Conservation (phyloP, 176 grass and related monocot genomes). For the Areca catechu region DNA sequence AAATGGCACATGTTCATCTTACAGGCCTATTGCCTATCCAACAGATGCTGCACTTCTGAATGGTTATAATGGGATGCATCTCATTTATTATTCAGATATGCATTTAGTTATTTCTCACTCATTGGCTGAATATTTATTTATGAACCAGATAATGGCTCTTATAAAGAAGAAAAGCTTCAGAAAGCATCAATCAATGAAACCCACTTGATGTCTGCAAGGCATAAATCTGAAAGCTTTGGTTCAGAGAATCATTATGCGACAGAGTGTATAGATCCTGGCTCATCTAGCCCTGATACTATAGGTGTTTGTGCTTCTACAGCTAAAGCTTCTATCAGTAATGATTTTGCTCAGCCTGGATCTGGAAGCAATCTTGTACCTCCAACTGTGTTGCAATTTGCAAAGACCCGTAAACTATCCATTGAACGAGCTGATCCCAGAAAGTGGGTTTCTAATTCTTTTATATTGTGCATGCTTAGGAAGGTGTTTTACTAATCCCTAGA, state of each 20-base stretch:
- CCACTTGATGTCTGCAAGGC: not conserved
- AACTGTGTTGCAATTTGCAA: constrained; percentile 62
- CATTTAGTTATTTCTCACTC: not conserved
- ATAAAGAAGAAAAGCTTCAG: constrained; percentile 2
- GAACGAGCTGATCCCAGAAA: constrained; percentile 62
- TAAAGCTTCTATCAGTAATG: constrained; percentile 35
- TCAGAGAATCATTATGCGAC: constrained; percentile 3
- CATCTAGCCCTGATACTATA: constrained; percentile 19
- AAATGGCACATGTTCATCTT: constrained; percentile 48
- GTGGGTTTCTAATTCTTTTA: constrained; percentile 28
- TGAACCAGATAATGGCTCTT: constrained; percentile 3
- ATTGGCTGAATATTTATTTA: not conserved
- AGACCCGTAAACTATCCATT: constrained; percentile 49
- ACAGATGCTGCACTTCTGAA: constrained; percentile 1
- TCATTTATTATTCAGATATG: not conserved
- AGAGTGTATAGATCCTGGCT: constrained; percentile 4
- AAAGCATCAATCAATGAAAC: constrained; percentile 7
- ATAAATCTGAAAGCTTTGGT: constrained; percentile 19
- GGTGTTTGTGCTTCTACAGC: constrained; percentile 18
- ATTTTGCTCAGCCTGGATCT: constrained; percentile 32
- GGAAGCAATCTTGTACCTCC: constrained; percentile 32
- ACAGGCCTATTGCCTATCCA: constrained; percentile 15
- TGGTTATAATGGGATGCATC: not conserved
- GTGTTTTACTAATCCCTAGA: too few species aligned
- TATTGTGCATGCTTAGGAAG: too few species aligned